These are phyloP conservation scores for Picocystis sp. DNA, from an alignment of 163 green algal species.

Conservation along the genomic window DNA sequence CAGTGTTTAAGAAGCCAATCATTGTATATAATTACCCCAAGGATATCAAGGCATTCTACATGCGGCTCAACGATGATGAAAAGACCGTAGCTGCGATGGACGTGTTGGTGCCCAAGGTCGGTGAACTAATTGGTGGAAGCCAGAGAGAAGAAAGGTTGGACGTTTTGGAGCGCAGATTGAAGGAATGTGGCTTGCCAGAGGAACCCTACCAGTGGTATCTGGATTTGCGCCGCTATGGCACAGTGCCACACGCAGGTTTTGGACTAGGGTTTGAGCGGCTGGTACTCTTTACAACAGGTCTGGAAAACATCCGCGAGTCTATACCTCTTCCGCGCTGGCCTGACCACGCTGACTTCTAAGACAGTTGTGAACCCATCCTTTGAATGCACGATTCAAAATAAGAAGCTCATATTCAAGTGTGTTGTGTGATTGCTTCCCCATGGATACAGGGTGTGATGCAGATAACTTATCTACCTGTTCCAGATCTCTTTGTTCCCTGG, in stretches of 20 bases:
- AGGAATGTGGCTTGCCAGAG: constrained; percentile 38
- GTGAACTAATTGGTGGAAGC: constrained; percentile 52
- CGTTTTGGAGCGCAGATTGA: constrained; percentile 34
- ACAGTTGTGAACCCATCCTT: neutral
- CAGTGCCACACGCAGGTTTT: constrained; percentile 70
- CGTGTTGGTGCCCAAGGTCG: constrained; percentile 59
- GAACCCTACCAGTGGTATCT: constrained; percentile 81
- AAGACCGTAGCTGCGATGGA: constrained; percentile 92
- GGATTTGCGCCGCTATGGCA: constrained; percentile 68
- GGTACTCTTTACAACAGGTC: constrained; percentile 82
- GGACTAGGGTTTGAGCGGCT: constrained; percentile 97
- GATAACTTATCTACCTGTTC: too few relatives aligned
- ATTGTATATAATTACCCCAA: constrained; percentile 95
- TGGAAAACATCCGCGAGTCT: constrained; percentile 87
- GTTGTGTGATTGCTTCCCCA: too few relatives aligned
- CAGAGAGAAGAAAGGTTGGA: constrained; percentile 51
- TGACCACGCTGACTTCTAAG: constrained; percentile 60
- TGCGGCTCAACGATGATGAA: constrained; percentile 76
- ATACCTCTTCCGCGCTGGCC: constrained; percentile 87
- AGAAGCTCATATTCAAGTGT: too few relatives aligned
- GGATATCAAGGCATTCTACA: constrained; percentile 96
- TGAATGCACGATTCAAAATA: neutral
- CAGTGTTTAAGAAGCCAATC: constrained; percentile 78
- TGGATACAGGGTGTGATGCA: too few relatives aligned
- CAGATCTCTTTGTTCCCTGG: too few relatives aligned